phyloP scores from a whole-genome alignment of 139 green algal genomes.

The Tetraselmis striata region DNA sequence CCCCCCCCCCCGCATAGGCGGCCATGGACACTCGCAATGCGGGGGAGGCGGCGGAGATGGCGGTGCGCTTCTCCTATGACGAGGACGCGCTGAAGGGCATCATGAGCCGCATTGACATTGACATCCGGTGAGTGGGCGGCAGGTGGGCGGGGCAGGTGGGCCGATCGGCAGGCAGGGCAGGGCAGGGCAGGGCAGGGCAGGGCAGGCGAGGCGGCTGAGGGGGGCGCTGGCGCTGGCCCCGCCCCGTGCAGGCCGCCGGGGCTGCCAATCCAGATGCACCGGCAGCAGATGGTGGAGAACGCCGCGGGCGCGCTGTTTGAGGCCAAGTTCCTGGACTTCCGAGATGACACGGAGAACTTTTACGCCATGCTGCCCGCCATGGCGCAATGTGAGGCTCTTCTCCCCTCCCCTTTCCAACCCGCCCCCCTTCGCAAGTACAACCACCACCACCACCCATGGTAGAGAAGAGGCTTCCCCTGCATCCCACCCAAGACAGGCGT shows the following conservation, averaged over 20 bases:
- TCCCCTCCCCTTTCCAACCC: conserved; percentile 1
- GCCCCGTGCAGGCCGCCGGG: background rate
- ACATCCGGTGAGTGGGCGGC: background rate
- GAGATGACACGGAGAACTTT: background rate
- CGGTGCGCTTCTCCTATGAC: conserved; percentile 9
- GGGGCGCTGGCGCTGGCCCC: too few species aligned
- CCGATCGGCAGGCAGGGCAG: too few species aligned
- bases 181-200: too few species aligned
- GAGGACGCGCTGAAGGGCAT: conserved; percentile 15
- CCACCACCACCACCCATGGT: too few species aligned
- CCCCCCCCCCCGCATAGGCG: too few species aligned
- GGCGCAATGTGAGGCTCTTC: background rate
- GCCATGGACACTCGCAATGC: too few species aligned
- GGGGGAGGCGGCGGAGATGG: background rate
- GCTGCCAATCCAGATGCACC: conserved; percentile 8
- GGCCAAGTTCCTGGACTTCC: background rate
- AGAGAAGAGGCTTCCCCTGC: too few species aligned
- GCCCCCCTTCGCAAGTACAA: too few species aligned
- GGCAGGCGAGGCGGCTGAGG: too few species aligned
- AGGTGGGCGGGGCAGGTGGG: too few species aligned
- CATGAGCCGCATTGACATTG: background rate
- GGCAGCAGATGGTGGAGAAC: background rate
- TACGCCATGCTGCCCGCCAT: conserved; percentile 7
- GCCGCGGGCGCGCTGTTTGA: background rate
- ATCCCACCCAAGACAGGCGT: too few species aligned